Base-by-base conservation (phyloP, 2,329 filamentous ascomycete genomes). In the Ceratocystis ficicola region DNA sequence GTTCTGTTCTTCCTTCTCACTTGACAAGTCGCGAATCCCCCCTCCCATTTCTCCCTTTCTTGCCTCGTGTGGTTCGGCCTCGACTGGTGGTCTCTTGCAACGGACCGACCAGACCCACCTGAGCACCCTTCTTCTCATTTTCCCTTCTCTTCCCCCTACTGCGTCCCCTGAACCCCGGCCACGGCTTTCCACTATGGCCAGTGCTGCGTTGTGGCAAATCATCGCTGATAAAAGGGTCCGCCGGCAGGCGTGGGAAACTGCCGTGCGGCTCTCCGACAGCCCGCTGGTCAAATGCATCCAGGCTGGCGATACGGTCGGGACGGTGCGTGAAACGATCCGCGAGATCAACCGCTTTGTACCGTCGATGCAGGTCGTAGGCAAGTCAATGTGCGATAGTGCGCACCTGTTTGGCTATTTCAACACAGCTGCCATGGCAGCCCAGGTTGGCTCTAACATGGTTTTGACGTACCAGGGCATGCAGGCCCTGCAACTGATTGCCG, bases 401-500 rank as follows among this genome's bases (percentile, higher is more conserved):
- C 72, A 71, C 28, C 69, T 75, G 10, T 71, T 75, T 41, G 68
- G 69, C n/a, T 69, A 70, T 10, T 76, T 76, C 57, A 73, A 69
- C 67, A 69, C 70, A 3, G 71, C 73, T 17, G 74, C 74, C 2
- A 71, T 70, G 5, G 69, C 72, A 0, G 67, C 74, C 30, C 71
- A 73, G 7, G 73, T 74, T 55, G 74, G 72, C n/a, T 71, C 71
- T 10, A 75, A 76, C 66, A 65, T 75, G 6, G 70, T 76, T 3
- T 70, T 72, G 65, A 73, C 73, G 1, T 76, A 75, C 59, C 74
- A 76, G 62, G 74, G 74, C 1, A 65, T 73, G 44, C 73, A 75
- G 64, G 74, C 72, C 0, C 69, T 76, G 17, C 72, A 75, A 50
- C 71, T 75, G 7, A 75, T 76, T 44, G 74, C 73, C 12, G 70